Percentiles rank a stretch among this genome's conserved stretches.
Evolutionary conservation across 2,329 filamentous ascomycete species (phyloP).

Genomic region (Harringtonia aguacate): DNA sequence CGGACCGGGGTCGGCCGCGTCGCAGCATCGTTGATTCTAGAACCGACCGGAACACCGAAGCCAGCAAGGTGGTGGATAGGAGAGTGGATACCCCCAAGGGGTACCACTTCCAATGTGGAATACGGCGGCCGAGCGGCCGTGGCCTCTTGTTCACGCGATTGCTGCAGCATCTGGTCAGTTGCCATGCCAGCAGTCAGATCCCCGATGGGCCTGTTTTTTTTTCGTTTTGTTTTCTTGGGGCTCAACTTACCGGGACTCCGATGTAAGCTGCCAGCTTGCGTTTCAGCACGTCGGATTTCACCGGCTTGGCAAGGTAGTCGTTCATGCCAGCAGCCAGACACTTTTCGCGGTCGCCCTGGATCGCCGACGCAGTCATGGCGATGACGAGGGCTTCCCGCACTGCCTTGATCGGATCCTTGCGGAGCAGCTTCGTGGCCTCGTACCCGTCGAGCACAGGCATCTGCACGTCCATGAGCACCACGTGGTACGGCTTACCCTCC

Average conservation of each 20-base stretch:
- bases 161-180: too few species aligned
- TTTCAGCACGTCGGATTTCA: constrained; percentile 78
- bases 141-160: too few species aligned
- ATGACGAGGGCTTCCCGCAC: constrained; percentile 85
- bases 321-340: constrained; percentile 97
- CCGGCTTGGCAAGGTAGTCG: constrained; percentile 91
- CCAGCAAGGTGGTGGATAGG: too few species aligned
- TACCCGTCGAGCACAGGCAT: constrained; percentile 94
- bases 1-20: too few species aligned
- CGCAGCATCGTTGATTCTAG: too few species aligned
- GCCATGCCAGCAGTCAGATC: too few species aligned
- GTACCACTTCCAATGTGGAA: too few species aligned
- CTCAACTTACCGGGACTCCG: constrained; percentile 21
- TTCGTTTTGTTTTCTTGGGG: background rate
- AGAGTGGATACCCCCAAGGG: too few species aligned
- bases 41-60: too few species aligned
- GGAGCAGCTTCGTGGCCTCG: constrained; percentile 75
- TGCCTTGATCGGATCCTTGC: constrained; percentile 62
- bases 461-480: constrained; percentile 92
- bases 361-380: constrained; percentile 92
- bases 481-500: constrained; percentile 70
- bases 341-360: constrained; percentile 89
- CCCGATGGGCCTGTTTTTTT: too few species aligned
- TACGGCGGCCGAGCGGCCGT: too few species aligned
- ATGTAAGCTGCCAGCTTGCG: constrained; percentile 61